Percentiles rank a stretch among this genome's conserved stretches.
Conservation (phyloP, 495 filamentous ascomycete species). For the Lophiotrema nucula region DNA sequence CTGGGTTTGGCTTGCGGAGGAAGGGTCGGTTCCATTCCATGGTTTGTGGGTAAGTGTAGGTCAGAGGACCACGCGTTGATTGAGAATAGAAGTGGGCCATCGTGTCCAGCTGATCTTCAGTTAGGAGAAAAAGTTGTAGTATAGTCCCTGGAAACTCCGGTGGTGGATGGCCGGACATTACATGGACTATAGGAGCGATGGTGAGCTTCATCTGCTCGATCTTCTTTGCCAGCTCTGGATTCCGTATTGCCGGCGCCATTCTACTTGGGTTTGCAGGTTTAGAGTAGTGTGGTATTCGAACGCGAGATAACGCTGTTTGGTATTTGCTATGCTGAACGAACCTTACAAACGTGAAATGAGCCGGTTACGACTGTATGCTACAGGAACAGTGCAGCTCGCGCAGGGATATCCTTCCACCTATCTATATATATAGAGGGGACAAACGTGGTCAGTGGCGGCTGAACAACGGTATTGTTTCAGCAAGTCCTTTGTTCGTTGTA, state of each 20-base stretch:
- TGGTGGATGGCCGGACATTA: conserved; percentile 60
- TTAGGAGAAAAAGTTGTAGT: conserved; percentile 73
- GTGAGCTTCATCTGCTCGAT: conserved; percentile 43
- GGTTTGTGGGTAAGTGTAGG: conserved; percentile 60
- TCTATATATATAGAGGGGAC: too few relatives aligned
- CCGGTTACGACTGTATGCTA: too few relatives aligned
- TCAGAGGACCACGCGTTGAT: conserved; percentile 54
- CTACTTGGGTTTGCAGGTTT: background rate
- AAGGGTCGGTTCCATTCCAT: conserved; percentile 46
- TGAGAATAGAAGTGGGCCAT: conserved; percentile 79
- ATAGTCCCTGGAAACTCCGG: conserved; percentile 65
- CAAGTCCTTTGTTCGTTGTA: too few relatives aligned
- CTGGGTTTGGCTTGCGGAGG: conserved; percentile 13
- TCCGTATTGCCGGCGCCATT: background rate
- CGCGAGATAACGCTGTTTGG: too few relatives aligned
- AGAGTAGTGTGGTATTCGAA: too few relatives aligned
- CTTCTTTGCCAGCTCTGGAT: conserved; percentile 31
- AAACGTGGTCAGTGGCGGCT: too few relatives aligned
- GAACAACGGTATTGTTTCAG: too few relatives aligned
- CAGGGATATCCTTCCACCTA: too few relatives aligned
- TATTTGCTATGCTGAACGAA: too few relatives aligned
- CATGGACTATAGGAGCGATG: conserved; percentile 57
- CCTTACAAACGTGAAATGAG: too few relatives aligned
- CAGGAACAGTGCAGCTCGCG: too few relatives aligned
- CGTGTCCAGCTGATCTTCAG: conserved; percentile 64